Evolutionary conservation across 306 rosid species (phyloP).

Genomic region (Alnus rubra): DNA sequence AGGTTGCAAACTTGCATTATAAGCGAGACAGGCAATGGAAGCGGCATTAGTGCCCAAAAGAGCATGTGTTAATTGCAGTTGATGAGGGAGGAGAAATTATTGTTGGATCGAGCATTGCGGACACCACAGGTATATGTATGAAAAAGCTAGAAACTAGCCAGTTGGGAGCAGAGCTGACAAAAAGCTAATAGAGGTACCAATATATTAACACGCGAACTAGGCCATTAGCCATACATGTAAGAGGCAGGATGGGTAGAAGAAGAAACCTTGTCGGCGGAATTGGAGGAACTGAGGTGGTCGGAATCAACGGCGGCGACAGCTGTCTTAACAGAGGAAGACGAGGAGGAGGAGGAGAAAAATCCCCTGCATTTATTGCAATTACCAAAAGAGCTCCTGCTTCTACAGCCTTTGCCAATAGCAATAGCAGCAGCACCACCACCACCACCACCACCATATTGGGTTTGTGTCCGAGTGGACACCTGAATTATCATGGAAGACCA

Average conservation of each 20-base stretch:
- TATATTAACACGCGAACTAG: not conserved
- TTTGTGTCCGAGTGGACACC: slow-evolving; percentile 9
- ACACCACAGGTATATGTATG: not conserved
- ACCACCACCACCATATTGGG: slow-evolving; percentile 22
- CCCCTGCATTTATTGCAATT: slow-evolving; percentile 25
- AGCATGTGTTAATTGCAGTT: not conserved
- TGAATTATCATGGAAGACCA: slow-evolving; percentile 37
- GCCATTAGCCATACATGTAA: not conserved
- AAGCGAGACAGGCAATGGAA: not conserved
- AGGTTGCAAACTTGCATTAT: too few species aligned
- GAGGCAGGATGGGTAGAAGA: slow-evolving; percentile 11
- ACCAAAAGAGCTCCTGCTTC: slow-evolving; percentile 25
- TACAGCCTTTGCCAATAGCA: slow-evolving; percentile 10
- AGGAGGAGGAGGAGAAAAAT: slow-evolving; percentile 42
- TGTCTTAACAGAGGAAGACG: slow-evolving; percentile 44
- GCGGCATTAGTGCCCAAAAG: not conserved
- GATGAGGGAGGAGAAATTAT: not conserved
- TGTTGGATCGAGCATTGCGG: not conserved
- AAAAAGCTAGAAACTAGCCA: not conserved
- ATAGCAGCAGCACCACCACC: slow-evolving; percentile 5
- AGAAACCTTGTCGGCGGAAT: slow-evolving; percentile 54
- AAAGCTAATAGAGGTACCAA: not conserved
- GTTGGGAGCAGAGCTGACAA: not conserved
- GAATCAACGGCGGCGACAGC: slow-evolving; percentile 76
- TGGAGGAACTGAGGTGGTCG: slow-evolving; percentile 63